Percentiles rank a stretch among this genome's conserved stretches.
Evolutionary conservation across 202 grass and related monocot genomes (phyloP).

Genomic region (Carex sylvatica): DNA sequence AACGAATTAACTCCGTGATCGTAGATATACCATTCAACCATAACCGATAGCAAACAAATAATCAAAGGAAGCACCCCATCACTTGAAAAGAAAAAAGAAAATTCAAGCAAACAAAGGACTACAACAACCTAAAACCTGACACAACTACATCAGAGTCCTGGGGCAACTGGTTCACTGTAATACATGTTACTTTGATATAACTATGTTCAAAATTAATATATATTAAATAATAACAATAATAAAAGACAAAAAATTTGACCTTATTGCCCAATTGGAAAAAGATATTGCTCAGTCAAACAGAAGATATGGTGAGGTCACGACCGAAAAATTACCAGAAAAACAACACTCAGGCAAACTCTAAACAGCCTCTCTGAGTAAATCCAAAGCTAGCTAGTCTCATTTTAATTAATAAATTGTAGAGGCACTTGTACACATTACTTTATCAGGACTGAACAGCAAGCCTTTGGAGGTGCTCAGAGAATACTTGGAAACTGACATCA

Average conservation of each 20-base stretch:
- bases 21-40: too few species aligned
- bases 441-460: slow-evolving; percentile 90
- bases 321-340: slow-evolving; percentile 24
- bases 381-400: slow-evolving; percentile 30
- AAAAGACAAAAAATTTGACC: slow-evolving; percentile 25
- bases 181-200: background rate
- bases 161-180: background rate
- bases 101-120: background rate
- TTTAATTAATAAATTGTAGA: slow-evolving; percentile 30
- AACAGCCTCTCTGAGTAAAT: slow-evolving; percentile 27
- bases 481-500: slow-evolving; percentile 99
- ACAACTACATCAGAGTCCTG: background rate
- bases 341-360: slow-evolving; percentile 12
- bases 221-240: slow-evolving; percentile 21
- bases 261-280: slow-evolving; percentile 29
- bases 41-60: too few species aligned
- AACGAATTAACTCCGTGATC: too few species aligned
- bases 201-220: slow-evolving; percentile 2
- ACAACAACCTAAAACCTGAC: background rate
- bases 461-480: slow-evolving; percentile 96
- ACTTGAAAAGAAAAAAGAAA: background rate
- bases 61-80: too few species aligned
- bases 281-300: slow-evolving; percentile 12
- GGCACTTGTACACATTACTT: slow-evolving; percentile 17
- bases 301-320: slow-evolving; percentile 22